Evolutionary conservation across 2,329 filamentous ascomycete species (phyloP).

Genomic region (Claviceps pazoutovae): DNA sequence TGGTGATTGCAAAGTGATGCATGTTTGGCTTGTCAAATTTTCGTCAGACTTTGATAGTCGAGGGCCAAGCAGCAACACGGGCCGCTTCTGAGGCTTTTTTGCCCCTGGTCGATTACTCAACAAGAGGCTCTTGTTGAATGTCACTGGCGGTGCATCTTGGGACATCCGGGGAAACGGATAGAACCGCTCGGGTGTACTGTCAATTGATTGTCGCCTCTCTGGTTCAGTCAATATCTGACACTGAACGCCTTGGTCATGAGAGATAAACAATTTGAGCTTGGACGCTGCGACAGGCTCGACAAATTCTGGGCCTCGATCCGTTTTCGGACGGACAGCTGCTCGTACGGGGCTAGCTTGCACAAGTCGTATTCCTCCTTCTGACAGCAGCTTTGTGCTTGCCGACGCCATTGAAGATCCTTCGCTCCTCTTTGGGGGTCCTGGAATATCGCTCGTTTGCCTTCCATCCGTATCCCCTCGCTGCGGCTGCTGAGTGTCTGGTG

Average conservation of each 20-base stretch:
- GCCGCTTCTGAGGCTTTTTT: background rate
- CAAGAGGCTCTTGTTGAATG: background rate
- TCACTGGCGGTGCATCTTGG: background rate
- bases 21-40: conserved; percentile 3
- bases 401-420: background rate
- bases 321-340: background rate
- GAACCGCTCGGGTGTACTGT: conserved; percentile 12
- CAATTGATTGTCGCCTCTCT: conserved; percentile 5
- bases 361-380: conserved; percentile 1
- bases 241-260: conserved; percentile 3
- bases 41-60: conserved; percentile 7
- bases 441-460: background rate
- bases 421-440: background rate
- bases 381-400: background rate
- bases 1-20: background rate
- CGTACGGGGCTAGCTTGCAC: background rate
- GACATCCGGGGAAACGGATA: conserved; percentile 8
- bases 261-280: background rate
- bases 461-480: background rate
- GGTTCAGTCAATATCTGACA: conserved; percentile 1
- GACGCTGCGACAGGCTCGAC: background rate
- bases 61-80: conserved; percentile 5
- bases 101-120: background rate
- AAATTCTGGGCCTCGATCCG: background rate
- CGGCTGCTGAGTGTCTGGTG: background rate